Evolutionary conservation across 2,329 filamentous ascomycete genomes (phyloP).

Genomic region (Aspergillus glaucus): DNA sequence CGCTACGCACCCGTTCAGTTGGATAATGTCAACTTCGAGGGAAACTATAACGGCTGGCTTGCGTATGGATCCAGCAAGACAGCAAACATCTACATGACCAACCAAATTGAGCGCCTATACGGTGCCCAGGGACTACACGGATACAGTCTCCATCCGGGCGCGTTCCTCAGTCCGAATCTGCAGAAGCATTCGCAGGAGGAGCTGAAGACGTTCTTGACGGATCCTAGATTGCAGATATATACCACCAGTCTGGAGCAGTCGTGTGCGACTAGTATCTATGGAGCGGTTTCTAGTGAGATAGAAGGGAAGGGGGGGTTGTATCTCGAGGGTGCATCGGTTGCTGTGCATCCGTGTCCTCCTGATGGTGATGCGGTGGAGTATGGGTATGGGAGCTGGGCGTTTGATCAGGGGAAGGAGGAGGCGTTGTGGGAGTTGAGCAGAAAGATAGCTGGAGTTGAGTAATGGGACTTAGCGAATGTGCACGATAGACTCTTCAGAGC

Average conservation of each 20-base stretch:
- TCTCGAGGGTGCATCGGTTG: slow-evolving; percentile 6
- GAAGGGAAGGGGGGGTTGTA: slow-evolving; percentile 22
- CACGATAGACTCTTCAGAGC: neutral
- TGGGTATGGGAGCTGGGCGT: slow-evolving; percentile 11
- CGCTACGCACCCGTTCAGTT: slow-evolving; percentile 22
- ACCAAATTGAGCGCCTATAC: slow-evolving; percentile 47
- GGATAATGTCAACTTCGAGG: slow-evolving; percentile 37
- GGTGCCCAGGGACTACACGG: slow-evolving; percentile 41
- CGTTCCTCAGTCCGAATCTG: slow-evolving; percentile 5
- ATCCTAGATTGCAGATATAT: neutral
- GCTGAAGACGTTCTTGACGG: neutral
- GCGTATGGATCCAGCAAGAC: slow-evolving; percentile 48
- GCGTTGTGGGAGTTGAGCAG: slow-evolving; percentile 3
- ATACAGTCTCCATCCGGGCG: slow-evolving; percentile 43
- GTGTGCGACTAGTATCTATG: slow-evolving; percentile 23
- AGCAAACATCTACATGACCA: slow-evolving; percentile 48
- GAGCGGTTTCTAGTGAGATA: slow-evolving; percentile 18
- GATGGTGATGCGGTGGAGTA: neutral
- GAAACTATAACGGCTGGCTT: slow-evolving; percentile 26
- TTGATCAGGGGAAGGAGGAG: slow-evolving; percentile 6
- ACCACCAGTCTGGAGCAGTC: slow-evolving; percentile 16
- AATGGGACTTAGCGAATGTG: neutral
- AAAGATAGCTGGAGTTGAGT: neutral
- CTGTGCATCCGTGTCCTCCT: neutral
- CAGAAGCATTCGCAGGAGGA: slow-evolving; percentile 2